phyloP scores from a whole-genome alignment of 495 filamentous ascomycete species.

The Penicillium verhagenii region DNA sequence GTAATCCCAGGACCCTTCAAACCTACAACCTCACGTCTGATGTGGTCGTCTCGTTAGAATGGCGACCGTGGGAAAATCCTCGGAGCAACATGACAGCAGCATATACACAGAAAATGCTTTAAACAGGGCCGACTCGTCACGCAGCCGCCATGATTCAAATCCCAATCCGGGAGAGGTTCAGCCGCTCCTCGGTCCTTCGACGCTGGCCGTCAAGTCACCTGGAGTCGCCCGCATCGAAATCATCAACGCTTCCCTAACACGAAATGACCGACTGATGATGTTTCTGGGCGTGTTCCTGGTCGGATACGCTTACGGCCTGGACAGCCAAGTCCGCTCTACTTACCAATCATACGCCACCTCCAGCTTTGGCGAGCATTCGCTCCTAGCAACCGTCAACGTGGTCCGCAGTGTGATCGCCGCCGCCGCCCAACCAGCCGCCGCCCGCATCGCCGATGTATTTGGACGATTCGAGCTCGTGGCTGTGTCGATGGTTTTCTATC shows the following conservation, averaged over 20 bases:
- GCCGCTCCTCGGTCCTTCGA: neutral
- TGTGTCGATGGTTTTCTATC: constrained; percentile 9
- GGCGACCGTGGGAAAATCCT: neutral
- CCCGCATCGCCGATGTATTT: constrained; percentile 7
- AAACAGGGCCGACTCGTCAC: too few relatives aligned
- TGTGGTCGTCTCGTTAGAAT: neutral
- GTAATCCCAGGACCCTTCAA: too few relatives aligned
- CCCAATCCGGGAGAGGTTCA: neutral
- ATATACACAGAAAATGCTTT: too few relatives aligned
- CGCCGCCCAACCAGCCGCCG: constrained; percentile 9
- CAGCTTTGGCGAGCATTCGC: constrained; percentile 10
- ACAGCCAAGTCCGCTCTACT: constrained; percentile 5
- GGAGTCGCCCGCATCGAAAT: constrained; percentile 10
- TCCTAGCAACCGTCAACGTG: constrained; percentile 10
- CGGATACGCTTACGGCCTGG: constrained; percentile 10
- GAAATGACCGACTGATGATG: constrained; percentile 1
- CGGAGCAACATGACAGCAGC: neutral
- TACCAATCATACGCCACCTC: constrained; percentile 12
- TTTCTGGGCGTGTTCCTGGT: constrained; percentile 9
- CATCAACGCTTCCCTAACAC: constrained; percentile 1
- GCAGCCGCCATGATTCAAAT: neutral
- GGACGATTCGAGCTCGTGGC: constrained; percentile 8
- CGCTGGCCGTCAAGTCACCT: neutral
- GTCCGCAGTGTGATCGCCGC: constrained; percentile 8
- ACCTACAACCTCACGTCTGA: too few relatives aligned